These are phyloP conservation scores for Coniophora puteana DNA, from an alignment of 1,284 basidiomycete genomes.

Conservation along the genomic window DNA sequence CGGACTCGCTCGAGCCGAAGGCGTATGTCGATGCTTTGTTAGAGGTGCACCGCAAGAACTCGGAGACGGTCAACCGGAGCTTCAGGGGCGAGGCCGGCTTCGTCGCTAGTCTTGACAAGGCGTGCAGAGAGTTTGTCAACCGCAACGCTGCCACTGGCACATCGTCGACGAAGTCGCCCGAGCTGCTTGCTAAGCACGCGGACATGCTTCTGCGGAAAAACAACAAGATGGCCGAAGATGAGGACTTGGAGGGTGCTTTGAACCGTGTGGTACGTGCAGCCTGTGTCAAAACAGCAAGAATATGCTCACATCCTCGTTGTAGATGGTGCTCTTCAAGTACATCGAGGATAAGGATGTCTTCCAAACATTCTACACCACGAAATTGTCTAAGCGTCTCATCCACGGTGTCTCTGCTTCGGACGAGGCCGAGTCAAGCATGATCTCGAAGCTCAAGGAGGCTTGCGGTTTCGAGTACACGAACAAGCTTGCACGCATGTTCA, in stretches of 20 bases:
- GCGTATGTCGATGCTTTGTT: conserved; percentile 93
- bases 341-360: conserved; percentile 99
- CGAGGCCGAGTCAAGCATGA: conserved; percentile 98
- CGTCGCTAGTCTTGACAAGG: conserved; percentile 92
- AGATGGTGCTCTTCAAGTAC: conserved; percentile 99
- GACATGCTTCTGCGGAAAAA: conserved; percentile 92
- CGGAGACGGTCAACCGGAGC: conserved; percentile 85
- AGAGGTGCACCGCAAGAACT: conserved; percentile 90
- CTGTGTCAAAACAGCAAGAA: background rate
- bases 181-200: conserved; percentile 91
- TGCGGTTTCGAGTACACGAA: conserved; percentile 99
- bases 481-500: conserved; percentile 98
- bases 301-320: conserved; percentile 6
- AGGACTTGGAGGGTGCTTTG: conserved; percentile 85
- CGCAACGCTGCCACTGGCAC: conserved; percentile 86
- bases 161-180: conserved; percentile 88
- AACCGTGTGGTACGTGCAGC: conserved; percentile 77
- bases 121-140: conserved; percentile 96
- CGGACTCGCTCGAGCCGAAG: conserved; percentile 78
- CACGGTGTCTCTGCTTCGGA: conserved; percentile 92
- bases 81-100: conserved; percentile 96
- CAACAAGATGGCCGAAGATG: conserved; percentile 94
- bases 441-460: conserved; percentile 96
- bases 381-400: conserved; percentile 93
- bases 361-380: conserved; percentile 98